Base-by-base conservation (phyloP, 352 stramenopile genomes). In the Pythium aphanidermatum region DNA sequence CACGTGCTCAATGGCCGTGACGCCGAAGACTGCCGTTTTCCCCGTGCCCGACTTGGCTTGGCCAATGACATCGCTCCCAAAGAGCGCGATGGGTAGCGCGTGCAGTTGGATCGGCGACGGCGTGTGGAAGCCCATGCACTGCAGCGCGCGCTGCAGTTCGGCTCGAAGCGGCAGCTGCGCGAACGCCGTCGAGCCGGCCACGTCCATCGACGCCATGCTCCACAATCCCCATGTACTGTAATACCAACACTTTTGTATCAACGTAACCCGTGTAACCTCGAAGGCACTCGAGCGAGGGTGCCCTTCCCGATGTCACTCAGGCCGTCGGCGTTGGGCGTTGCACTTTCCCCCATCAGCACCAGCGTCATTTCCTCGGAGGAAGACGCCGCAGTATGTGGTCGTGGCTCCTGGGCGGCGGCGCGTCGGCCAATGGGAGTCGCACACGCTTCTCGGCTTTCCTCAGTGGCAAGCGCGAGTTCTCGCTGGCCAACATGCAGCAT, bases 1-100 rank as follows among this genome's bases (percentile, higher is more conserved):
- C 17, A 68, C 69, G 36, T 76, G 75, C 35, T 92, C 77, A 11
- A 92, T 46, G 3, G 72, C 76, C 20, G 77, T 58, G 39, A 83
- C 43, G 16, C 69, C 80, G 27, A 90, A 92, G 24, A 90, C 75
- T 7, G 77, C 74, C 30, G 80, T 92, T 58, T 92, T 92, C 54
- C 80, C 80, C 20, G 75, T 92, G 45, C 77, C 80, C 4, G 77
- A 89, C 68, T 92, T 89, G 61, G 80, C 77, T 52, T 92, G 80
- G 2, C 68, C 80, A 40, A 90, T 74, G 24, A 90, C 67, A 49
- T 92, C 78, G 58, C 74, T 90, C 37, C 79, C 79, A 34, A 87
- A 91, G 26, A 91, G 65, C 64, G 79, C 68, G 24, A 85, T 55
- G 24, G 79, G 79, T 50, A 91, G 48, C 29, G 79, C 74, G 14